Conservation (phyloP, 2,329 filamentous ascomycete species). For the Hymenoscyphus linearis region DNA sequence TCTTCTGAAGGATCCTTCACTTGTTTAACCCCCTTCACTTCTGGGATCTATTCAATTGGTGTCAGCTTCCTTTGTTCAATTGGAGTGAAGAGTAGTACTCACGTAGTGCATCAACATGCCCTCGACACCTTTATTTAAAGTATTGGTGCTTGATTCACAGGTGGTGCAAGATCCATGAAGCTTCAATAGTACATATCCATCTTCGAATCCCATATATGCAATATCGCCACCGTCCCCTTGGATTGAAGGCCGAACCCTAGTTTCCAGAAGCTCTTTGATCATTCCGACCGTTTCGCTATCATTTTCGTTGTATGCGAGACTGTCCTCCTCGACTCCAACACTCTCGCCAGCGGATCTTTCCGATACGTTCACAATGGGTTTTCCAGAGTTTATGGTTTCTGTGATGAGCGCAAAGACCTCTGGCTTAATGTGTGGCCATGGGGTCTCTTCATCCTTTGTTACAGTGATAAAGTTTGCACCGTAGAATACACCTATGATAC, state of each 20-base stretch:
- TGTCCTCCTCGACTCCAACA: constrained; percentile 51
- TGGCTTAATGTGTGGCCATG: constrained; percentile 92
- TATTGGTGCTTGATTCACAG: constrained; percentile 95
- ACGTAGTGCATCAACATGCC: constrained; percentile 97
- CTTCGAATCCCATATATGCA: constrained; percentile 84
- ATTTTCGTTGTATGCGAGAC: constrained; percentile 77
- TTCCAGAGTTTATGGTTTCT: constrained; percentile 79
- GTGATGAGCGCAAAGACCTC: constrained; percentile 95
- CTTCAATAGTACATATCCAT: constrained; percentile 81
- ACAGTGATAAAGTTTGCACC: constrained; percentile 95
- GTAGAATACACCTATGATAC: constrained; percentile 92
- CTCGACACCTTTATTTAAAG: constrained; percentile 95
- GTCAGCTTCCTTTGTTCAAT: constrained; percentile 23
- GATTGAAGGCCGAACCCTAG: constrained; percentile 87
- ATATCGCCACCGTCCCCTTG: constrained; percentile 98
- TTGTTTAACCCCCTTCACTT: constrained; percentile 88
- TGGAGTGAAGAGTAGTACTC: constrained; percentile 37
- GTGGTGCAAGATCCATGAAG: constrained; percentile 89
- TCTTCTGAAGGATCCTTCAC: constrained; percentile 90
- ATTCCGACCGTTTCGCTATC: constrained; percentile 93
- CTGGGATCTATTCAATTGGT: constrained; percentile 65
- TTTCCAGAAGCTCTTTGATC: constrained; percentile 98
- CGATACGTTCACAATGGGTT: constrained; percentile 69
- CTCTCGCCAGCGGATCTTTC: constrained; percentile 53
- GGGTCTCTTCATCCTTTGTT: constrained; percentile 79